Percentiles rank a stretch among this genome's conserved stretches.
phyloP scores from a whole-genome alignment of 345 rosid species.

The Boechera stricta region DNA sequence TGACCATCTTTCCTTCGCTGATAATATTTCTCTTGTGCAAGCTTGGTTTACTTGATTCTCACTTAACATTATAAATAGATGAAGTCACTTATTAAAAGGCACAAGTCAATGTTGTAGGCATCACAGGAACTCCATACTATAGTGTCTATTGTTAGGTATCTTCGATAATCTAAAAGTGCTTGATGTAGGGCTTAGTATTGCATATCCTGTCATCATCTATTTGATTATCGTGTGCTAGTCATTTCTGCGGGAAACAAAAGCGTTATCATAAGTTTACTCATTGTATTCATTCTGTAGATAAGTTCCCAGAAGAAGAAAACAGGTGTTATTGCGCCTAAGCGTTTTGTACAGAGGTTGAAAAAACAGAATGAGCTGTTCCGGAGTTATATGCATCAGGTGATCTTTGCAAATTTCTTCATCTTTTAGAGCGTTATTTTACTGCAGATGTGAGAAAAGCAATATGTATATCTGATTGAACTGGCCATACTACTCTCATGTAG shows the following conservation, averaged over 20 bases:
- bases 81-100: not conserved
- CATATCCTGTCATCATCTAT: slow-evolving; percentile 4
- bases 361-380: slow-evolving; percentile 99
- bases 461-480: slow-evolving; percentile 1
- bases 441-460: not conserved
- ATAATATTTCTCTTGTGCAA: slow-evolving; percentile 8
- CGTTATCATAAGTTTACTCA: not conserved
- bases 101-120: not conserved
- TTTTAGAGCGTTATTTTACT: not conserved
- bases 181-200: not conserved
- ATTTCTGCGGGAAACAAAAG: not conserved
- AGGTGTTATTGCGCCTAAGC: slow-evolving; percentile 97
- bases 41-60: slow-evolving; percentile 1
- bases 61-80: not conserved
- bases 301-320: slow-evolving; percentile 99
- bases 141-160: slow-evolving; percentile 1
- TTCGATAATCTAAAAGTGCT: not conserved
- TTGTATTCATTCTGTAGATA: slow-evolving; percentile 55
- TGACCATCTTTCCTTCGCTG: not conserved
- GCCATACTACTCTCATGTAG: slow-evolving; percentile 49
- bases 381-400: slow-evolving; percentile 99
- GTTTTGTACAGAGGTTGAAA: slow-evolving; percentile 97
- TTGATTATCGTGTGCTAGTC: not conserved
- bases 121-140: not conserved
- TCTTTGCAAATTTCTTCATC: slow-evolving; percentile 1